Conservation (phyloP, 2,329 filamentous ascomycete genomes). For the Fusarium begoniae region DNA sequence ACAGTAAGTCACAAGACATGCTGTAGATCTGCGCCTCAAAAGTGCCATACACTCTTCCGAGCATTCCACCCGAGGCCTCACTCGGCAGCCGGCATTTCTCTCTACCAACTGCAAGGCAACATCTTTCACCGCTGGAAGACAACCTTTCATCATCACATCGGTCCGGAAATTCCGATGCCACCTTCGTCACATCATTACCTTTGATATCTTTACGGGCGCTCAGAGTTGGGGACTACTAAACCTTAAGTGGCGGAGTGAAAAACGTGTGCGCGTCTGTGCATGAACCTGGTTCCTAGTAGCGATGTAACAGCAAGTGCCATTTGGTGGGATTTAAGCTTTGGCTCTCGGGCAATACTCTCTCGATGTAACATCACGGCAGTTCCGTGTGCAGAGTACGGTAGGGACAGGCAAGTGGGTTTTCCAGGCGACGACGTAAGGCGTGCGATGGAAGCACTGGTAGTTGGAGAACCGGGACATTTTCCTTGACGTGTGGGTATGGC, state of each 20-base stretch:
- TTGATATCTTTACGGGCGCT: not conserved
- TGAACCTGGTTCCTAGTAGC: not conserved
- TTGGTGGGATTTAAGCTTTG: not conserved
- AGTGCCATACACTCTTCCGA: not conserved
- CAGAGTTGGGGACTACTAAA: not conserved
- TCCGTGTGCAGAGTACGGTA: not conserved
- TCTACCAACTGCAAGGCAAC: fast-evolving
- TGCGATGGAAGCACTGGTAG: not conserved
- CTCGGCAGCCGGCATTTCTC: not conserved
- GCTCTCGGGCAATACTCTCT: not conserved
- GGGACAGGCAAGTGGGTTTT: not conserved
- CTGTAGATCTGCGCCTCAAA: not conserved
- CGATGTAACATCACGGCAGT: not conserved
- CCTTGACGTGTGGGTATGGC: not conserved
- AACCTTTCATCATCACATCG: no score
- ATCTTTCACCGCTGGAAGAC: not conserved
- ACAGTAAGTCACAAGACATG: not conserved
- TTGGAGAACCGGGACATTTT: not conserved
- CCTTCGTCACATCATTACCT: not conserved
- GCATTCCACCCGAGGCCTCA: not conserved
- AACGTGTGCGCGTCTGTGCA: not conserved
- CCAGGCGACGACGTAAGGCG: not conserved
- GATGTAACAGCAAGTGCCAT: not conserved
- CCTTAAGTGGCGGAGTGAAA: not conserved
- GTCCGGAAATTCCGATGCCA: not conserved